Percentiles rank a stretch among this genome's conserved stretches.
phyloP scores from a whole-genome alignment of 805 yeast genomes.

The Ogataea philodendri region DNA sequence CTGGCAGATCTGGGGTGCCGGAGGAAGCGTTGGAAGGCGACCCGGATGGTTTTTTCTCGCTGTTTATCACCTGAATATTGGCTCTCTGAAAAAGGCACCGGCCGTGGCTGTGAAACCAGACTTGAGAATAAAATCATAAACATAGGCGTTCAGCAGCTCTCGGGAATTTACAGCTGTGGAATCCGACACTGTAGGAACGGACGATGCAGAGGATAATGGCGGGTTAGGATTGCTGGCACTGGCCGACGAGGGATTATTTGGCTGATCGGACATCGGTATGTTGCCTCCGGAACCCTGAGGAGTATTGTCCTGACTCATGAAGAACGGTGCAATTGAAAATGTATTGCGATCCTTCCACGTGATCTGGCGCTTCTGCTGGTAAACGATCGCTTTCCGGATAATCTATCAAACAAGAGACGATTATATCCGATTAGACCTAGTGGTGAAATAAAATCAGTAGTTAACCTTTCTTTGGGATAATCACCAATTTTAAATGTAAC shows the following conservation, averaged over 20 bases:
- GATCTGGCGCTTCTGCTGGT: no score
- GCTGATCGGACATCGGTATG: conserved; percentile 6
- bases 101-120: conserved; percentile 73
- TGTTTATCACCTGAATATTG: conserved; percentile 51
- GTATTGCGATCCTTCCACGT: no score
- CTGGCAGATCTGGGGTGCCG: conserved; percentile 41
- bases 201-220: conserved; percentile 15
- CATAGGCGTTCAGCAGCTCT: conserved; percentile 73
- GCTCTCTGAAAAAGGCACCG: conserved; percentile 69
- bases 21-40: conserved; percentile 15
- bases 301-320: conserved; percentile 19
- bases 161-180: conserved; percentile 50
- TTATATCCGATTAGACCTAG: no score
- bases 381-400: no score
- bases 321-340: not conserved
- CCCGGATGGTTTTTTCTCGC: conserved; percentile 22
- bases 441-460: no score
- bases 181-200: conserved; percentile 36
- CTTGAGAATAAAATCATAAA: conserved; percentile 80
- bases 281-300: conserved; percentile 13
- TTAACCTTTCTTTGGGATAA: no score
- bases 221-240: conserved; percentile 12
- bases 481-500: not conserved
- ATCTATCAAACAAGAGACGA: conserved; percentile 1
- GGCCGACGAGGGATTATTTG: conserved; percentile 12